These are phyloP conservation scores for Rhododendron molle DNA, from an alignment of 148 eudicot species.

Conservation along the genomic window DNA sequence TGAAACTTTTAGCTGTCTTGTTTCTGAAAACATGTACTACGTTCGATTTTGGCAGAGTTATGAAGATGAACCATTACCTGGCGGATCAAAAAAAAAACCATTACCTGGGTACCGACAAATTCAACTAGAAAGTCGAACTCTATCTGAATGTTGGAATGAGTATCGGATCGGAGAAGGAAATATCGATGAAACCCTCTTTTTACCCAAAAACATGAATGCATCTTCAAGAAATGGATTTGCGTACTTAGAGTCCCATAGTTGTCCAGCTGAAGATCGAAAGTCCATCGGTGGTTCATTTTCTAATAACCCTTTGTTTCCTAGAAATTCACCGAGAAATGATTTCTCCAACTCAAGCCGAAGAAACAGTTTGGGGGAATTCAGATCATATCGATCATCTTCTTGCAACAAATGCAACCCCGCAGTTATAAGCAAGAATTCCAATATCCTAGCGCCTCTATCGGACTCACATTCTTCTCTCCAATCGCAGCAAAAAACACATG, in stretches of 20 bases:
- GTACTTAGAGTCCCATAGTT: conserved; percentile 24
- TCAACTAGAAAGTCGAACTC: conserved; percentile 37
- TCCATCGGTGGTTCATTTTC: conserved; percentile 52
- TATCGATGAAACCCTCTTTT: conserved; percentile 20
- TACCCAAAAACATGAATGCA: conserved; percentile 27
- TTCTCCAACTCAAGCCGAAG: conserved; percentile 52
- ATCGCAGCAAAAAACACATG: conserved; percentile 37
- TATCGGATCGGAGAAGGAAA: conserved; percentile 27
- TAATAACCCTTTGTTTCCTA: conserved; percentile 26
- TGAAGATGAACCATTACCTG: conserved; percentile 73
- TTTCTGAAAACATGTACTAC: not conserved
- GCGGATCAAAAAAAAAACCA: too few relatives aligned
- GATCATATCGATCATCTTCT: conserved; percentile 55
- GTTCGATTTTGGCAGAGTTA: conserved; percentile 50
- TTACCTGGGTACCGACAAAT: conserved; percentile 56
- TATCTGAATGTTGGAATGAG: conserved; percentile 63
- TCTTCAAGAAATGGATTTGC: conserved; percentile 46
- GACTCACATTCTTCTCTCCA: conserved; percentile 61
- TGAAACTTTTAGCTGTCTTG: not conserved
- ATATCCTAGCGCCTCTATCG: conserved; percentile 52
- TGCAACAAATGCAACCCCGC: conserved; percentile 71
- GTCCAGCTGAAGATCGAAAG: conserved; percentile 40
- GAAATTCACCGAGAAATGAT: conserved; percentile 45
- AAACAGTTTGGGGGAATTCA: conserved; percentile 60
- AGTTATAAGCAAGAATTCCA: conserved; percentile 41